Percentiles rank a stretch among this genome's conserved stretches.
Evolutionary conservation across 2,329 filamentous ascomycete species (phyloP).

Genomic region (Fusarium sterilihyphosum): DNA sequence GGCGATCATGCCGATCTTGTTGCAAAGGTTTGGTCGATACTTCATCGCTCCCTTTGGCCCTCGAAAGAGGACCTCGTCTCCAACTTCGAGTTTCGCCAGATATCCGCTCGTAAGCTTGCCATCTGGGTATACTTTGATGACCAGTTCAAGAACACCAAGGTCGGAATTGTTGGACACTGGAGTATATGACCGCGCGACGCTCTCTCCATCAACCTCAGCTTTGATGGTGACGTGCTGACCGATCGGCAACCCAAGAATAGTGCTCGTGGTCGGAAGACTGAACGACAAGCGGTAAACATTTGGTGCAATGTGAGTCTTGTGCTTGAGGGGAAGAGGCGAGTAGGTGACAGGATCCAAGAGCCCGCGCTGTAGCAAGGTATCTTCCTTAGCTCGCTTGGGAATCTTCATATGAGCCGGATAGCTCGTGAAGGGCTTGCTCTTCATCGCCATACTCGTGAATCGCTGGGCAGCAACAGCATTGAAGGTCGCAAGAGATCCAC

Average conservation of each 20-base stretch:
- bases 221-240: constrained; percentile 66
- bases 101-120: constrained; percentile 61
- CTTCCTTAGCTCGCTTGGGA: constrained; percentile 35
- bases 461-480: constrained; percentile 43
- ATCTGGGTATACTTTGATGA: constrained; percentile 61
- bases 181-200: constrained; percentile 63
- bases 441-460: constrained; percentile 43
- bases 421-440: constrained; percentile 31
- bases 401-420: constrained; percentile 48
- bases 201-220: constrained; percentile 55
- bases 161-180: constrained; percentile 62
- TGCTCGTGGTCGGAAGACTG: constrained; percentile 53
- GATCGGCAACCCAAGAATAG: constrained; percentile 63
- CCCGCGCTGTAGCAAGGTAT: not conserved
- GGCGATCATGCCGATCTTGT: constrained; percentile 65
- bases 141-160: constrained; percentile 59
- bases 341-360: not conserved
- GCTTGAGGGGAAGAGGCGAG: not conserved
- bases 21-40: constrained; percentile 55
- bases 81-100: constrained; percentile 56
- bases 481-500: constrained; percentile 32
- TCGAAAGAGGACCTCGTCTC: constrained; percentile 62
- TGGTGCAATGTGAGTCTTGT: constrained; percentile 35
- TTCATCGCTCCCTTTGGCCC: constrained; percentile 67
- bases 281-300: constrained; percentile 59